phyloP scores from a whole-genome alignment of 768 basidiomycete genomes.

The Boletus patriciae region DNA sequence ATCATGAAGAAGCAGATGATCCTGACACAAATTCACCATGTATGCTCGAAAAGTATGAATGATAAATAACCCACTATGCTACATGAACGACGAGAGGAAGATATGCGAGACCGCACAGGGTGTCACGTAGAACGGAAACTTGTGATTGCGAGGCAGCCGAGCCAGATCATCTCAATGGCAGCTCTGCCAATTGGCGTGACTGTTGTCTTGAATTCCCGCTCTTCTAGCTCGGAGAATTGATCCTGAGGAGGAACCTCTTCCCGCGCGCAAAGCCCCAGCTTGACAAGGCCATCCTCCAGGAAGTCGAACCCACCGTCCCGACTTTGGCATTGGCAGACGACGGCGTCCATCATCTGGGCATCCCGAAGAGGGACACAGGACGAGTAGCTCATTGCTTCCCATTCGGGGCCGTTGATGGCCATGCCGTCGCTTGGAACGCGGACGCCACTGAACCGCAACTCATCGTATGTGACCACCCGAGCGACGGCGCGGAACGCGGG shows the following conservation, averaged over 20 bases:
- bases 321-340: conserved; percentile 60
- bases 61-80: conserved; percentile 11
- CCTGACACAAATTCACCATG: background rate
- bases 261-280: conserved; percentile 61
- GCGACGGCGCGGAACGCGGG: conserved; percentile 72
- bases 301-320: conserved; percentile 75
- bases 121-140: conserved; percentile 36
- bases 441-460: conserved; percentile 70
- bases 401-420: conserved; percentile 62
- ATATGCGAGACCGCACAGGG: background rate
- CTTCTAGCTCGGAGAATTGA: conserved; percentile 32
- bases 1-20: background rate
- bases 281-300: conserved; percentile 72
- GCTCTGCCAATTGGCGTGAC: conserved; percentile 51
- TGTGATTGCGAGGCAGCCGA: conserved; percentile 51
- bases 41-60: conserved; percentile 1
- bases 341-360: conserved; percentile 39
- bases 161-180: conserved; percentile 55
- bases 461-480: conserved; percentile 68
- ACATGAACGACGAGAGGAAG: conserved; percentile 3
- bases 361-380: conserved; percentile 33
- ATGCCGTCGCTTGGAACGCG: conserved; percentile 72
- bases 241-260: conserved; percentile 22
- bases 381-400: conserved; percentile 42
- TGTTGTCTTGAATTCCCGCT: conserved; percentile 41